These are phyloP conservation scores for Aspergillus incahuasiensis DNA, from an alignment of 495 filamentous ascomycete species.

Conservation along the genomic window DNA sequence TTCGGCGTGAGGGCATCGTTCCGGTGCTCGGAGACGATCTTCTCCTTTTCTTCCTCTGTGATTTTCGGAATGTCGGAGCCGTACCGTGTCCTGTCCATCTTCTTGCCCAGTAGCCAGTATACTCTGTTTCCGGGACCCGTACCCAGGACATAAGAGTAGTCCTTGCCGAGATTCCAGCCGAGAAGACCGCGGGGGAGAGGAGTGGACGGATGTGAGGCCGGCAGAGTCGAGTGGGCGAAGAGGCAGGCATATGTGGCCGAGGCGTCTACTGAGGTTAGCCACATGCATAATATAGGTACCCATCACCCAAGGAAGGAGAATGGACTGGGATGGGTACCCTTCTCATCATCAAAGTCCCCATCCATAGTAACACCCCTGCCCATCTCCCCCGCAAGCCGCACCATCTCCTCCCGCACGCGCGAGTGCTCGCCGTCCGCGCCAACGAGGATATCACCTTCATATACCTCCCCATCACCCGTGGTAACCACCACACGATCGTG, in stretches of 20 bases:
- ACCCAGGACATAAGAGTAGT: constrained; percentile 21
- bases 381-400: constrained; percentile 12
- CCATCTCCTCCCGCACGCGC: constrained; percentile 39
- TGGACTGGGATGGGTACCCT: too few relatives aligned
- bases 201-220: not conserved
- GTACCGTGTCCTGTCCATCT: not conserved
- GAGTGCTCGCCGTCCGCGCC: constrained; percentile 51
- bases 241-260: constrained; percentile 23
- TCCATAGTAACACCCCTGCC: constrained; percentile 11
- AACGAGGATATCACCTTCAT: constrained; percentile 42
- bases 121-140: constrained; percentile 19
- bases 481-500: too few relatives aligned
- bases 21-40: not conserved
- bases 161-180: constrained; percentile 16
- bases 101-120: constrained; percentile 22
- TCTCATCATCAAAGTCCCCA: constrained; percentile 10
- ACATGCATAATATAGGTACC: too few relatives aligned
- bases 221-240: constrained; percentile 20
- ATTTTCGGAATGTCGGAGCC: too few relatives aligned
- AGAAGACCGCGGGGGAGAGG: constrained; percentile 10
- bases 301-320: too few relatives aligned
- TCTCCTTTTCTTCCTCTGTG: too few relatives aligned
- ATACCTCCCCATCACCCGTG: constrained; percentile 32
- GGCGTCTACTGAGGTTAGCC: constrained; percentile 15
- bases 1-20: not conserved